Evolutionary conservation across 2,329 filamentous ascomycete species (phyloP), one percentile per base, ranked within the genome.

Genomic region (Phialemoniopsis sp.): DNA sequence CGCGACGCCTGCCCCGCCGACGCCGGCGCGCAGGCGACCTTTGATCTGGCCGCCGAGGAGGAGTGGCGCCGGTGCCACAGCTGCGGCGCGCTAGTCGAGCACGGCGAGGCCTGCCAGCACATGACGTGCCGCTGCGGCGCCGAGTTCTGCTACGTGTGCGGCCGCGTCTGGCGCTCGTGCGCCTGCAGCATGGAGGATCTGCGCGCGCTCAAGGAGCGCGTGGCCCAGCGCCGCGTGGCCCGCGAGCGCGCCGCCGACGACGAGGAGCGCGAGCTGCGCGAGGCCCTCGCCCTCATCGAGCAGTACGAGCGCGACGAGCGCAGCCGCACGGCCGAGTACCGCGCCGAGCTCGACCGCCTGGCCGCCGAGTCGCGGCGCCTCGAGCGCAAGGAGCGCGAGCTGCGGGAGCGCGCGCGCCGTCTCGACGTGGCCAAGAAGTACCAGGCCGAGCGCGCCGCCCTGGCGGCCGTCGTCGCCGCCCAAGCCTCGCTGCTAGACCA

Each of bases 91-190:
- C 69, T 88, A 52, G 85, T 94, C 19, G 88, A 94, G 63, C 77
- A 91, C 43, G 78, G 77, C 44, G 79, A 84, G 50, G 87, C 86
- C 4, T 94, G 88, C 60, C 86, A 89, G 59, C 88, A 93, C 58
- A 94, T 94, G 81, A 91, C 82, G 5, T 94, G 88, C 50, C 78
- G 84, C 29, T 95, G 89, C 57, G 82, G 78, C 29, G 82, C 84
- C 8, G 71, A 93, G 52, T 94, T 94, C 60, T 94, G 89, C 67
- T 93, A 91, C 64, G 76, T 90, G 3, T 94, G 88, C 58, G 80
- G 80, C 5, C 58, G 64, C 17, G 73, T 69, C 40, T 94, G 88
- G 89, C 77, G 80, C 49, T 86, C 81, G 0, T 93, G 87, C 55
- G 62, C 61, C 3, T 93, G 88, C 56, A 70, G 64, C 3, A 66